A percentile compares a stretch with the other conserved stretches of the same genome.
Conservation (phyloP, 179 eudicot species). For the Nepenthes alata region DNA sequence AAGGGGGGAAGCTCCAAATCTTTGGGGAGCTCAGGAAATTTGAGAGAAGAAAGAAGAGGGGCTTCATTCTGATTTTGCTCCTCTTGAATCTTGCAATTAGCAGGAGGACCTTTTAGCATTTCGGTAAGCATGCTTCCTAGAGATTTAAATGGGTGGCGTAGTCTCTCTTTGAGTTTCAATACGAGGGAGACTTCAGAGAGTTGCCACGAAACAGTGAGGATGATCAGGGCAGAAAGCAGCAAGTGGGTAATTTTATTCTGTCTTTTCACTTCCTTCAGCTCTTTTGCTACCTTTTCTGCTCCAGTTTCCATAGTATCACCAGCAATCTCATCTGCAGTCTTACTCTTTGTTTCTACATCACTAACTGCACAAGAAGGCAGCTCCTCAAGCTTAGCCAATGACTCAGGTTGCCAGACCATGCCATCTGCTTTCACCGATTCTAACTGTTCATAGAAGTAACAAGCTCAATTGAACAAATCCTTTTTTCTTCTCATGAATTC, state of each 20-base stretch:
- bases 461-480: too few relatives aligned
- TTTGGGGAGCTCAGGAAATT: conserved; percentile 19
- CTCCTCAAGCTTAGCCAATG: conserved; percentile 12
- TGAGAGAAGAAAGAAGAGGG: conserved; percentile 16
- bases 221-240: conserved; percentile 49
- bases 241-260: conserved; percentile 66
- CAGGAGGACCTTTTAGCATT: conserved; percentile 18
- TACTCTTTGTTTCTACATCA: conserved; percentile 9
- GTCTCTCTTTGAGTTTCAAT: conserved; percentile 35
- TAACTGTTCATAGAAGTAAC: conserved; percentile 24
- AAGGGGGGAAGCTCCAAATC: conserved; percentile 22
- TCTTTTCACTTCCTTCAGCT: conserved; percentile 42
- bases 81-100: conserved; percentile 5
- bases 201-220: conserved; percentile 66
- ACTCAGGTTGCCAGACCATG: conserved; percentile 14
- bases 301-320: conserved; percentile 3
- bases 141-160: conserved; percentile 48
- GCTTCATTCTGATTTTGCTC: conserved; percentile 10
- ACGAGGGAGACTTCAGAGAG: conserved; percentile 52
- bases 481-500: too few relatives aligned
- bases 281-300: conserved; percentile 34
- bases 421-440: conserved; percentile 31
- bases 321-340: conserved; percentile 4
- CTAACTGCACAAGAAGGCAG: conserved; percentile 3
- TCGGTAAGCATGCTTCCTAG: conserved; percentile 28